These are phyloP conservation scores for Liquidambar formosana DNA, from an alignment of 164 flowering plant species.

Conservation along the genomic window DNA sequence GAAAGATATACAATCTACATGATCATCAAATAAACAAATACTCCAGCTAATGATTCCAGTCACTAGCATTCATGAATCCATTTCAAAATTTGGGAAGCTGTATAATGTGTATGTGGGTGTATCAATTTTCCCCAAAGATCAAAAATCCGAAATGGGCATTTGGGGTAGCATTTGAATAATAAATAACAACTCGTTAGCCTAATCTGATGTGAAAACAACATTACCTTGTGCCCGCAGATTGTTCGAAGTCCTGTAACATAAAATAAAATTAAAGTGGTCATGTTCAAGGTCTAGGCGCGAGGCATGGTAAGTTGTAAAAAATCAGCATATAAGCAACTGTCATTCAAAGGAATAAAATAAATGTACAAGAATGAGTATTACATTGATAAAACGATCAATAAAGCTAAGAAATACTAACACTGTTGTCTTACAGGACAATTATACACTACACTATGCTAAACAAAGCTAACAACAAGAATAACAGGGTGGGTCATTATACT, in stretches of 20 bases:
- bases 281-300: background rate
- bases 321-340: background rate
- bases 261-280: background rate
- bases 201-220: background rate
- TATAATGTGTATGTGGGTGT: background rate
- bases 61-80: too few relatives aligned
- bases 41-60: too few relatives aligned
- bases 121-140: too few relatives aligned
- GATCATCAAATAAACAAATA: too few relatives aligned
- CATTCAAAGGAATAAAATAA: background rate
- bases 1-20: background rate
- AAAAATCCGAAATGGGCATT: background rate
- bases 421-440: background rate
- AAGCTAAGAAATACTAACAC: background rate
- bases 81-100: background rate
- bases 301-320: too few relatives aligned
- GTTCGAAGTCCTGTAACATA: constrained; percentile 25
- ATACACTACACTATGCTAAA: background rate
- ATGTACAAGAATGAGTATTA: too few relatives aligned
- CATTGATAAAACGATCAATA: background rate
- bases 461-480: background rate
- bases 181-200: background rate
- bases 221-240: constrained; percentile 29
- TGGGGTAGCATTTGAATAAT: background rate
- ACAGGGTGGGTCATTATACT: background rate